Conservation (phyloP, 805 yeast genomes). For the Wickerhamiella dianesei region DNA sequence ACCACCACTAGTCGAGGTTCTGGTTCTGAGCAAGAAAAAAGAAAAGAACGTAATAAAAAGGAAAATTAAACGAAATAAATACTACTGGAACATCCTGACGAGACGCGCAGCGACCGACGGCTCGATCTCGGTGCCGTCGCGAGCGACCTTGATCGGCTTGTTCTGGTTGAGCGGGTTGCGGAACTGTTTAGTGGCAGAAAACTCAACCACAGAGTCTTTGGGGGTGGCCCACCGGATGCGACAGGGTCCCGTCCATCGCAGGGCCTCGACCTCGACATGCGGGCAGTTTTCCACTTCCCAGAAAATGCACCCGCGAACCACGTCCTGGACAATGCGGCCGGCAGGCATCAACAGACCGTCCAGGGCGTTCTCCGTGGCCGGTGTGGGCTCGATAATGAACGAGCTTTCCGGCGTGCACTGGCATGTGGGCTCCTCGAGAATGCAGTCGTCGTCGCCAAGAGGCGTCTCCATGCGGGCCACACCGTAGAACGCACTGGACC, state of each 20-base stretch:
- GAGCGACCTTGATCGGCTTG: slow-evolving; percentile 30
- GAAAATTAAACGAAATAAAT: neutral
- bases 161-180: slow-evolving; percentile 27
- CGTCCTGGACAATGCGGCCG: slow-evolving; percentile 26
- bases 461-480: slow-evolving; percentile 28
- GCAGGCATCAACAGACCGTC: slow-evolving; percentile 20
- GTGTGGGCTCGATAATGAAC: slow-evolving; percentile 7
- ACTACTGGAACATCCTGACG: slow-evolving; percentile 19
- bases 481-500: slow-evolving; percentile 30
- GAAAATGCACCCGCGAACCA: slow-evolving; percentile 27
- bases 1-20: too few relatives aligned
- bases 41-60: neutral
- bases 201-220: slow-evolving; percentile 20
- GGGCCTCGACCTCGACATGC: slow-evolving; percentile 13
- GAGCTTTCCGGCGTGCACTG: neutral
- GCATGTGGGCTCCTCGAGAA: neutral
- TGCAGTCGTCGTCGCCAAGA: slow-evolving; percentile 12
- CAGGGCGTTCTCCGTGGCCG: slow-evolving; percentile 3
- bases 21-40: neutral
- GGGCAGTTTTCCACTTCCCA: slow-evolving; percentile 26
- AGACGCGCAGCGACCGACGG: slow-evolving; percentile 25
- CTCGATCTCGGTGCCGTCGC: slow-evolving; percentile 33
- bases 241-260: slow-evolving; percentile 29
- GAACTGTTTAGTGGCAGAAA: slow-evolving; percentile 23
- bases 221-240: slow-evolving; percentile 27